Percentiles rank a stretch among this genome's conserved stretches.
Conservation (phyloP, 768 basidiomycete species). For the Suillus bovinus region DNA sequence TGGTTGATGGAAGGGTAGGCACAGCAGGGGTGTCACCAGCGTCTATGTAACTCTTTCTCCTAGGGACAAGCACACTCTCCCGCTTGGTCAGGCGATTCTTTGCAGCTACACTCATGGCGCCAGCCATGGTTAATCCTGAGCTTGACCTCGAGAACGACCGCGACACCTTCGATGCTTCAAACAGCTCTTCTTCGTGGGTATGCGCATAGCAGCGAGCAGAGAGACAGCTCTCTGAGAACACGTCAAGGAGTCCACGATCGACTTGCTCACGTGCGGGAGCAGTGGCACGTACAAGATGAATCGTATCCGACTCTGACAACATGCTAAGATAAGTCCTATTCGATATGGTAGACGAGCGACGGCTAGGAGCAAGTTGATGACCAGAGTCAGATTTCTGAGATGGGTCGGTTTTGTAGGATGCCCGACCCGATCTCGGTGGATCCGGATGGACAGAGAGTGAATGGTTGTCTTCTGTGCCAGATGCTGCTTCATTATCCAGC, state of each 20-base stretch:
- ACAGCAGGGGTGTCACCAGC: slow-evolving; percentile 2
- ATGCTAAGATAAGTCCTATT: slow-evolving; percentile 61
- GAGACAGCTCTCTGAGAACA: slow-evolving; percentile 74
- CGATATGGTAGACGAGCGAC: slow-evolving; percentile 65
- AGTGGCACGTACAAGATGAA: slow-evolving; percentile 69
- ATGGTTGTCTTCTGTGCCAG: background rate
- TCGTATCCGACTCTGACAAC: slow-evolving; percentile 46
- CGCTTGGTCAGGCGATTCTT: slow-evolving; percentile 60
- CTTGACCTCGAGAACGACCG: slow-evolving; percentile 53
- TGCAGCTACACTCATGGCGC: slow-evolving; percentile 54
- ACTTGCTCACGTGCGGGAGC: slow-evolving; percentile 65
- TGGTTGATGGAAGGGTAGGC: slow-evolving; percentile 10
- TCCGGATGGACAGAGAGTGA: background rate
- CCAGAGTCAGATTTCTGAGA: slow-evolving; percentile 18
- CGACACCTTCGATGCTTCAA: slow-evolving; percentile 50
- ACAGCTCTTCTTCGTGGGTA: slow-evolving; percentile 62
- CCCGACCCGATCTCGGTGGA: slow-evolving; percentile 12
- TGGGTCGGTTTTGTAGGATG: slow-evolving; percentile 23
- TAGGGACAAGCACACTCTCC: slow-evolving; percentile 68
- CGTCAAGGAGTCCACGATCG: slow-evolving; percentile 77
- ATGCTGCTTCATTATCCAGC: slow-evolving; percentile 25
- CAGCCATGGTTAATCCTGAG: slow-evolving; percentile 60
- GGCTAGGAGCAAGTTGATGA: slow-evolving; percentile 36
- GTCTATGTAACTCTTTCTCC: slow-evolving; percentile 52
- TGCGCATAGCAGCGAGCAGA: slow-evolving; percentile 67